Percentiles rank a stretch among this genome's conserved stretches.
Evolutionary conservation across 768 basidiomycete genomes (phyloP).

Genomic region (Lactarius sanguifluus): DNA sequence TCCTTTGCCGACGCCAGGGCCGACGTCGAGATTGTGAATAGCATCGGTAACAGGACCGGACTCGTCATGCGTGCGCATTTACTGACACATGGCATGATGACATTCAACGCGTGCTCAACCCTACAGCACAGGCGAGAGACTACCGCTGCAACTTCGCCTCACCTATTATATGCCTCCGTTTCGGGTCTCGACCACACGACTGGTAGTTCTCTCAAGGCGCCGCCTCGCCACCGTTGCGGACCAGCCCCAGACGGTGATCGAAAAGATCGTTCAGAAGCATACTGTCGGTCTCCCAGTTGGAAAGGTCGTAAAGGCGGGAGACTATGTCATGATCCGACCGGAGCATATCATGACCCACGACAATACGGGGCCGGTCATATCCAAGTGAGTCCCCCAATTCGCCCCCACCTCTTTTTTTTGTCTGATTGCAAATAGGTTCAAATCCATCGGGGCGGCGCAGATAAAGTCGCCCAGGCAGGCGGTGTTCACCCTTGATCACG

Average conservation of each 20-base stretch:
- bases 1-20: neutral
- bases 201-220: slow-evolving; percentile 4
- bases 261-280: slow-evolving; percentile 98
- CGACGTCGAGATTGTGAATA: neutral
- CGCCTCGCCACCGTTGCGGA: slow-evolving; percentile 33
- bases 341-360: slow-evolving; percentile 99
- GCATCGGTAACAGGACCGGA: neutral
- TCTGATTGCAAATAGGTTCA: slow-evolving; percentile 61
- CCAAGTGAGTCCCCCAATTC: slow-evolving; percentile 61
- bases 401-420: neutral
- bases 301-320: slow-evolving; percentile 84
- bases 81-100: neutral
- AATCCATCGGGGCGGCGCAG: slow-evolving; percentile 86
- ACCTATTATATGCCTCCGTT: slow-evolving; percentile 14
- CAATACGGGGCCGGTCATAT: slow-evolving; percentile 97
- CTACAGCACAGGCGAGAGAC: neutral
- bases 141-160: neutral
- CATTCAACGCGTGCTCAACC: neutral
- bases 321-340: slow-evolving; percentile 99
- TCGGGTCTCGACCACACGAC: slow-evolving; percentile 3
- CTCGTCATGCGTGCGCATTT: neutral
- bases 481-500: slow-evolving; percentile 97
- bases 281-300: slow-evolving; percentile 84
- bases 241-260: slow-evolving; percentile 83
- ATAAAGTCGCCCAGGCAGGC: slow-evolving; percentile 80